These are phyloP conservation scores for Sesbania bispinosa DNA, from an alignment of 306 rosid genomes.

Conservation along the genomic window DNA sequence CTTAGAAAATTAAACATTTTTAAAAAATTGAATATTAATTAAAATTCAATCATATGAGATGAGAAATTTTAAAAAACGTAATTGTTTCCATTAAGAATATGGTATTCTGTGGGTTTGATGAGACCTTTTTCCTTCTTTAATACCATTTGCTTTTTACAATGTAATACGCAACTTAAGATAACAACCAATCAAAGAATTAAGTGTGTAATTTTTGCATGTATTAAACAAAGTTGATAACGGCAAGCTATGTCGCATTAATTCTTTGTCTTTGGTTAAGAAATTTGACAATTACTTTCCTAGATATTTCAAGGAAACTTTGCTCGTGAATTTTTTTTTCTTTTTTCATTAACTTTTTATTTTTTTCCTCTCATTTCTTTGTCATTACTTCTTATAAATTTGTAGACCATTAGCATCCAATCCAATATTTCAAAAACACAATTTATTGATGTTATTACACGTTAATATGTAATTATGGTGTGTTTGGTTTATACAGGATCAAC, in stretches of 20 bases:
- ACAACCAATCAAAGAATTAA: not conserved
- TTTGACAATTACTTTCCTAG: not conserved
- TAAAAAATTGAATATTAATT: not conserved
- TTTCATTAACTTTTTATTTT: not conserved
- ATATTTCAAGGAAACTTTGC: not conserved
- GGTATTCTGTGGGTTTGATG: not conserved
- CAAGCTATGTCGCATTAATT: slow-evolving; percentile 3
- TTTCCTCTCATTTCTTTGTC: not conserved
- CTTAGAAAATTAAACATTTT: not conserved
- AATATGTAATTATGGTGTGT: too few relatives aligned
- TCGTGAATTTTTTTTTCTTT: not conserved
- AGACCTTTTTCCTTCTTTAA: not conserved
- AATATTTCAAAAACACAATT: not conserved
- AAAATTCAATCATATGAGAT: not conserved
- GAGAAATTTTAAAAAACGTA: not conserved
- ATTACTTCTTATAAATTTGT: not conserved
- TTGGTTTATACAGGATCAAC: too few relatives aligned
- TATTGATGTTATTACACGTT: too few relatives aligned
- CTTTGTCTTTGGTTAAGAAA: not conserved
- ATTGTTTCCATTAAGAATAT: not conserved
- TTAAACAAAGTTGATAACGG: slow-evolving; percentile 14
- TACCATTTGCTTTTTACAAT: not conserved
- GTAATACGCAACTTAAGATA: slow-evolving; percentile 14
- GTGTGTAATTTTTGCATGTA: not conserved
- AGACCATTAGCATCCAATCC: not conserved